These are phyloP conservation scores for Chondrostereum purpureum DNA, from an alignment of 1,284 basidiomycete species.

Conservation along the genomic window DNA sequence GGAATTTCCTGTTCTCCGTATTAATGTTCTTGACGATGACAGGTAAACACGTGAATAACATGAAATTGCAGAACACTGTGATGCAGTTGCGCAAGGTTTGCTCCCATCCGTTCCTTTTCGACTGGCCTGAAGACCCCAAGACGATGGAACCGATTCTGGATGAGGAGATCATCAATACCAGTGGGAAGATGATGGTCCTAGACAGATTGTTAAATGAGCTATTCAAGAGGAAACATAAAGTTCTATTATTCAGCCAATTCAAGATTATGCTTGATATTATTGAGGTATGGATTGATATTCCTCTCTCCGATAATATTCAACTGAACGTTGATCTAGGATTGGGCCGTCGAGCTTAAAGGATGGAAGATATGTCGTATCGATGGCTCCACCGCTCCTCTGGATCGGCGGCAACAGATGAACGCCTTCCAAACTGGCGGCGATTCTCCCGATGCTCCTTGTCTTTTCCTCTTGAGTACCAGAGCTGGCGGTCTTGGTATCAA, in stretches of 20 bases:
- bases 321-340: conserved; percentile 46
- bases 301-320: conserved; percentile 2
- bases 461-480: conserved; percentile 90
- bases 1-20: conserved; percentile 9
- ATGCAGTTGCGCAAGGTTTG: conserved; percentile 96
- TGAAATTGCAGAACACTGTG: conserved; percentile 87
- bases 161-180: conserved; percentile 76
- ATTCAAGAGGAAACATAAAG: conserved; percentile 83
- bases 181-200: conserved; percentile 96
- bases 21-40: conserved; percentile 6
- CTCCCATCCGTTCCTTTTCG: conserved; percentile 90
- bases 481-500: conserved; percentile 93
- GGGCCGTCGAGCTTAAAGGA: conserved; percentile 77
- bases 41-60: conserved; percentile 85
- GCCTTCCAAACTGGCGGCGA: conserved; percentile 77
- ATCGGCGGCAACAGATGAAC: conserved; percentile 81
- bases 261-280: conserved; percentile 95
- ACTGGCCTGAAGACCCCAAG: conserved; percentile 73
- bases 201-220: conserved; percentile 83
- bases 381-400: conserved; percentile 72
- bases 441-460: conserved; percentile 54
- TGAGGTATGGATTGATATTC: conserved; percentile 44
- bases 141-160: conserved; percentile 59
- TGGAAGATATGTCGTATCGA: conserved; percentile 89
- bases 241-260: conserved; percentile 92